Conservation (phyloP, 345 rosid species). For the Gossypium thurberi region DNA sequence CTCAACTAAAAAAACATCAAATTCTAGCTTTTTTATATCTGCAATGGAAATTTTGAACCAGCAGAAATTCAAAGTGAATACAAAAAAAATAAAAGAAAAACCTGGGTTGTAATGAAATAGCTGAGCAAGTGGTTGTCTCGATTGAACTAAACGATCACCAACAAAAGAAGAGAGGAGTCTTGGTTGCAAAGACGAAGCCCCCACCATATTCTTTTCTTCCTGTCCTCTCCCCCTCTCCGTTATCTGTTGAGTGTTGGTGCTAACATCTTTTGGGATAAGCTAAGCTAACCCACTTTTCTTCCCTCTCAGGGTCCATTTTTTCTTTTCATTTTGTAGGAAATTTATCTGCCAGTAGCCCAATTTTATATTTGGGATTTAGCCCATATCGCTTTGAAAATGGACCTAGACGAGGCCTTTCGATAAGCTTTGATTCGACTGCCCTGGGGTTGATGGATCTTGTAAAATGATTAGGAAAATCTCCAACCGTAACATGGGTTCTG, state of each 20-base stretch:
- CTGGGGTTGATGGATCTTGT: neutral
- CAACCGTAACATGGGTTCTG: neutral
- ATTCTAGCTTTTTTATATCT: neutral
- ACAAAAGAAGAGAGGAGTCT: conserved; percentile 53
- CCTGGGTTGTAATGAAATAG: conserved; percentile 50
- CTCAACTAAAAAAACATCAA: neutral
- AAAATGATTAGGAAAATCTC: neutral
- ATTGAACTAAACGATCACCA: conserved; percentile 39
- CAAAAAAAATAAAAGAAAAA: conserved; percentile 8
- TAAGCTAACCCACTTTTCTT: neutral
- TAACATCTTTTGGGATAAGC: neutral
- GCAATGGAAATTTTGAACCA: neutral
- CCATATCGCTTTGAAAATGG: neutral
- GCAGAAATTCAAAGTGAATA: neutral
- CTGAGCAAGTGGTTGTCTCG: conserved; percentile 42
- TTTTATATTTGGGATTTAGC: neutral
- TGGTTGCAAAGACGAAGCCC: conserved; percentile 52
- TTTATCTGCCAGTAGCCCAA: neutral
- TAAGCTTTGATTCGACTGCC: neutral
- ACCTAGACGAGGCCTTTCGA: neutral
- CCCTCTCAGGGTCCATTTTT: neutral
- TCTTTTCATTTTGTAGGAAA: neutral
- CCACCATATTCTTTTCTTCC: conserved; percentile 39
- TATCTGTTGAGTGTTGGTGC: conserved; percentile 12
- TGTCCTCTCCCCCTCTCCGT: conserved; percentile 7